phyloP scores from a whole-genome alignment of 768 basidiomycete genomes.

The Coprinopsis marcescibilis region DNA sequence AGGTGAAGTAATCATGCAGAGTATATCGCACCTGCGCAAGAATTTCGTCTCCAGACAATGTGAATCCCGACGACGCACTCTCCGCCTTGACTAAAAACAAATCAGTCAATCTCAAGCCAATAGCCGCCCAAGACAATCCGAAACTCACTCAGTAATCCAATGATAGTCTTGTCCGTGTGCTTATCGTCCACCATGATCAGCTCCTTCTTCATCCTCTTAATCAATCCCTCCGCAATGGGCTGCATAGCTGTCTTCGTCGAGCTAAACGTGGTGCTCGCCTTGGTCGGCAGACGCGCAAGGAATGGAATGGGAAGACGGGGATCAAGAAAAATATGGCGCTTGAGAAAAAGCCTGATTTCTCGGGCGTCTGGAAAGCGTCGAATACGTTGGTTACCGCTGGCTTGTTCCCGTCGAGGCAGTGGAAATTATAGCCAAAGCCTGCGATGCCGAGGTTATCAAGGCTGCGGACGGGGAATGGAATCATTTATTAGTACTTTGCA shows the following conservation, averaged over 20 bases:
- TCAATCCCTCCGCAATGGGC: slow-evolving; percentile 32
- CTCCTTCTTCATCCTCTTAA: slow-evolving; percentile 31
- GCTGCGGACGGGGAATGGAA: too few species aligned
- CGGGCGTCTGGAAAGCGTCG: slow-evolving; percentile 25
- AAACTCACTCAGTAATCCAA: slow-evolving; percentile 29
- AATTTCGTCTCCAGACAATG: slow-evolving; percentile 32
- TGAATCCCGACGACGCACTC: slow-evolving; percentile 21
- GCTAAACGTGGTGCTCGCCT: slow-evolving; percentile 23
- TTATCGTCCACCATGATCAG: slow-evolving; percentile 20
- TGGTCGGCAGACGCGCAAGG: slow-evolving; percentile 30
- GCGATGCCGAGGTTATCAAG: slow-evolving; percentile 55
- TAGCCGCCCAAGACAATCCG: background rate
- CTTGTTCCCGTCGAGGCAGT: slow-evolving; percentile 41
- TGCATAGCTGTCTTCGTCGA: slow-evolving; percentile 31
- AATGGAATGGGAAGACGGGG: slow-evolving; percentile 30
- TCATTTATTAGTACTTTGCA: slow-evolving; percentile 15
- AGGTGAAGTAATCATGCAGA: background rate
- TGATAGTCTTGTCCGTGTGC: slow-evolving; percentile 33
- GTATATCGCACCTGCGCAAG: slow-evolving; percentile 25
- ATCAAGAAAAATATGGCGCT: slow-evolving; percentile 30
- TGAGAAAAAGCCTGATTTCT: slow-evolving; percentile 23
- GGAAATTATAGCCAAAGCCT: slow-evolving; percentile 55
- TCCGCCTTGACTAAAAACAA: slow-evolving; percentile 30
- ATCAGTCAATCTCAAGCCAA: background rate
- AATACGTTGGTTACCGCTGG: slow-evolving; percentile 37